Base-by-base conservation (phyloP, 192 early-diverging fungal genomes). In the Coemansia sp. region DNA sequence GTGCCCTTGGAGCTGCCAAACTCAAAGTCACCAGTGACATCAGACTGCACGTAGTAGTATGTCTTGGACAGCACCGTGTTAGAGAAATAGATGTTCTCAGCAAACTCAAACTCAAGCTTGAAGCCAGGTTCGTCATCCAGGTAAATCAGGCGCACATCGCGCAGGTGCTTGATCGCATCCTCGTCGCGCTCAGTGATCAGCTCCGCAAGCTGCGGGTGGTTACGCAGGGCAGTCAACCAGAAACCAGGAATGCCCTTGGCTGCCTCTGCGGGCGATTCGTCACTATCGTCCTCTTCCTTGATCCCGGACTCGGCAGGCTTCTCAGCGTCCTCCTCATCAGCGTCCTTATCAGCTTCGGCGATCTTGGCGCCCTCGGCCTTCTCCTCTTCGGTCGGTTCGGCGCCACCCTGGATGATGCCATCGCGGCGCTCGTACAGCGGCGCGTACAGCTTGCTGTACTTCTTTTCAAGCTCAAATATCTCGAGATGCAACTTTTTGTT, bases 161-260 rank as follows among this genome's bases (percentile, higher is more conserved):
- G 84, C 67, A 99, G 84, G 82, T 85, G 76, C 87, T 98, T 92
- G 69, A 98, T 84, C 4, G 85, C 92, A 39, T 86, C 90, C 75
- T 94, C 92, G 78, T 99, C 97, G 65, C 87, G 88, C 55, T 94
- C 93, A 23, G 93, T 94, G 78, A 99, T 95, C 57, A 89, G 82
- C 46, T 97, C 93, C 54, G 75, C 69, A 61, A 98, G 81, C 63
- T 86, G 83, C 51, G 87, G 84, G 83, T 94, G 84, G 86, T 91
- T 93, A 86, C 92, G 90, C 84, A 99, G 83, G 46, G 88, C 86
- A 31, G 94, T 97, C 39, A 95, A 85, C 97, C 97, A 98, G 88
- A 99, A 98, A 61, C 93, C 88, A 50, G 97, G 97, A 27, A 98
- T 89, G 69, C 95, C 97, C 63, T 63, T 73, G 19, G 69, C 74